Evolutionary conservation across 306 rosid genomes (phyloP).

Genomic region (Quercus engelmannii): DNA sequence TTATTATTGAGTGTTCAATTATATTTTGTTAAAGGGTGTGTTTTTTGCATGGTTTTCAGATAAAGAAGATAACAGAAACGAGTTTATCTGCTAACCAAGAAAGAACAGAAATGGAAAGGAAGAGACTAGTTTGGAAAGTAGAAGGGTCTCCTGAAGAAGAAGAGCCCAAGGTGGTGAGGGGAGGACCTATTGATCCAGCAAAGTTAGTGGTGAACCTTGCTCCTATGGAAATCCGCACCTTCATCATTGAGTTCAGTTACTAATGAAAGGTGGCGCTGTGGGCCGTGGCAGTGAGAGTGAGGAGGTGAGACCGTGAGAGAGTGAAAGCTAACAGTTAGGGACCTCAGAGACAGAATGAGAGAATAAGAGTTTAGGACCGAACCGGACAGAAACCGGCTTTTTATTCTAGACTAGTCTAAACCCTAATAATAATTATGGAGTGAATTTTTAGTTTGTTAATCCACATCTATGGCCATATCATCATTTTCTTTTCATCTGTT

Average conservation of each 20-base stretch:
- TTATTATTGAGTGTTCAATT: neutral
- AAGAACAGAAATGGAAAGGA: constrained; percentile 72
- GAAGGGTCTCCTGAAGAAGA: constrained; percentile 38
- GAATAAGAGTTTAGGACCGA: too few species aligned
- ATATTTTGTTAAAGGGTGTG: neutral
- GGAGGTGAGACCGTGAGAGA: too few species aligned
- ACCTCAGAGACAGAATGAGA: too few species aligned
- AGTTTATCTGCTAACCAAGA: constrained; percentile 78
- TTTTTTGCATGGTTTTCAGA: constrained; percentile 31
- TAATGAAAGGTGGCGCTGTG: too few species aligned
- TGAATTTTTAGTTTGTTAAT: too few species aligned
- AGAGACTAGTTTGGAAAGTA: constrained; percentile 65
- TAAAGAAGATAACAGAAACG: constrained; percentile 45
- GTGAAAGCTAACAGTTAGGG: too few species aligned
- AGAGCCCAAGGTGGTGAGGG: constrained; percentile 36
- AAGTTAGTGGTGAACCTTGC: constrained; percentile 56
- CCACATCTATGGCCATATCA: too few species aligned
- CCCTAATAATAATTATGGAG: too few species aligned
- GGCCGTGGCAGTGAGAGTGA: too few species aligned
- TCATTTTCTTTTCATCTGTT: too few species aligned
- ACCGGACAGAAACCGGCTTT: too few species aligned
- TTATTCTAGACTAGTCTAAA: too few species aligned
- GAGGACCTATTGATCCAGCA: constrained; percentile 62
- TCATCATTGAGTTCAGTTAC: constrained; percentile 13
- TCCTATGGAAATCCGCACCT: constrained; percentile 71